Base-by-base conservation (phyloP, 1,284 basidiomycete species). In the Cutaneotrichosporon cavernicola region DNA sequence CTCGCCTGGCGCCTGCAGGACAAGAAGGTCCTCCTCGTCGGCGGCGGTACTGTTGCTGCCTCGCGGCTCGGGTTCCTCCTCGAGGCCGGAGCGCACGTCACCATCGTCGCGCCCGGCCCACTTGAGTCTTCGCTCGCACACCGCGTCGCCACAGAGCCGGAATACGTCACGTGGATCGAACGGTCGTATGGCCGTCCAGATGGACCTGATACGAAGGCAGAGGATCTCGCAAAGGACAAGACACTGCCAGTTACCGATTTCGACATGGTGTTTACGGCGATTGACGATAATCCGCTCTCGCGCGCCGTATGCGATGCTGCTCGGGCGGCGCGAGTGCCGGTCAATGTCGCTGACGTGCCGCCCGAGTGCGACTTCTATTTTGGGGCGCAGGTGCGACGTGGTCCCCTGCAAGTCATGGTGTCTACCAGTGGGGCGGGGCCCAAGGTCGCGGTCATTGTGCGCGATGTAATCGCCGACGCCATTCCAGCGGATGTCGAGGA, bases 281-380 rank as follows among this genome's bases (percentile, higher is more conserved):
- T 98, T 58, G 94, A 98, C 82, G 89, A 97, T 77, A 86, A 91
- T 88, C 49, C 50, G 21, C 83, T 88, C 60, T 91, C 86, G 84
- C 68, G 81, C 81, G 58, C 70, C 38, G 93, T 98, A 61, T 91
- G 88, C 74, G 78, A 84, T 14, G 83, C 90, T 69, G 90, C 90
- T 73, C 83, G 92, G 58, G 82, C 84, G 34, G 84, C 81, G 52
- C 85, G 84, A 60, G 90, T 97, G 59, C 92, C 93, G 4, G 89
- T 97, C 67, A 99, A 99, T 80, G 93, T 95, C 64, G 96, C 97
- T 36, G 96, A 99, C 81, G 91, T 98, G 58, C 97, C 96, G 3
- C 88, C 90, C 56, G 86, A 87, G 63, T 99, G 96, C 83, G 96
- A 99, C 81, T 99, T 99, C 77, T 99, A 97, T 83, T 99, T 99